These are phyloP conservation scores for Aspergillus sp. DNA, from an alignment of 2,329 filamentous ascomycete species.

Conservation along the genomic window DNA sequence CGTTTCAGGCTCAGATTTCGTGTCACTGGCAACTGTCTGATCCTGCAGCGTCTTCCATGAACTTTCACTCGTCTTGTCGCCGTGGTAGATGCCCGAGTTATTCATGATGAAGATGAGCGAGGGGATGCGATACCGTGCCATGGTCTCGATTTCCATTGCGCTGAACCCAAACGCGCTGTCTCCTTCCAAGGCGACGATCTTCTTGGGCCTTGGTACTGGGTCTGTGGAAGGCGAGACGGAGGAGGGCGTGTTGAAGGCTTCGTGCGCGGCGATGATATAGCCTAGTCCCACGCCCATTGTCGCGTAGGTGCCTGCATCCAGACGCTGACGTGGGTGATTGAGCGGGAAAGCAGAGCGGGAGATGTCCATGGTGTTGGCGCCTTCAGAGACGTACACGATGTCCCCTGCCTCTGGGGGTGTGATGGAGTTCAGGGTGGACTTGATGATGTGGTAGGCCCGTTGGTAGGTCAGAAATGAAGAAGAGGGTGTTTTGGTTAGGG, in stretches of 20 bases:
- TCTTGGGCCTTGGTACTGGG: slow-evolving; percentile 34
- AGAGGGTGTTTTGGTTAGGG: slow-evolving; percentile 26
- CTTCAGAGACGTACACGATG: slow-evolving; percentile 51
- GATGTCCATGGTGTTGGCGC: slow-evolving; percentile 56
- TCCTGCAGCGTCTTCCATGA: slow-evolving; percentile 40
- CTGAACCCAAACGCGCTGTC: slow-evolving; percentile 51
- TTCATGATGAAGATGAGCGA: slow-evolving; percentile 50
- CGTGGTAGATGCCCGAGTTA: slow-evolving; percentile 47
- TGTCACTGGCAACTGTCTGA: slow-evolving; percentile 29
- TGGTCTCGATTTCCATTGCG: slow-evolving; percentile 49
- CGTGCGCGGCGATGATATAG: slow-evolving; percentile 50
- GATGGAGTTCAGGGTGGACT: slow-evolving; percentile 39
- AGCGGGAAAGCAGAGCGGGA: slow-evolving; percentile 48
- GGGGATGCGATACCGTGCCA: slow-evolving; percentile 48
- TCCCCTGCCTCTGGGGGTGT: slow-evolving; percentile 39
- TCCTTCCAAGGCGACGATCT: slow-evolving; percentile 49
- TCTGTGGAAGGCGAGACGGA: slow-evolving; percentile 28
- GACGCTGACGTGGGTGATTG: slow-evolving; percentile 46
- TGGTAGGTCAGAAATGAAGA: slow-evolving; percentile 42
- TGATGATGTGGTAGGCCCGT: slow-evolving; percentile 47
- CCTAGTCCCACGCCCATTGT: slow-evolving; percentile 54
- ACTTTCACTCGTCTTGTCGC: slow-evolving; percentile 33
- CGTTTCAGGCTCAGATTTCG: slow-evolving; percentile 9
- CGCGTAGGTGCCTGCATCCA: slow-evolving; percentile 52
- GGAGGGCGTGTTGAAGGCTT: slow-evolving; percentile 45